Base-by-base conservation (phyloP, 2,329 filamentous ascomycete genomes). In the Teratosphaeria nubilosa region DNA sequence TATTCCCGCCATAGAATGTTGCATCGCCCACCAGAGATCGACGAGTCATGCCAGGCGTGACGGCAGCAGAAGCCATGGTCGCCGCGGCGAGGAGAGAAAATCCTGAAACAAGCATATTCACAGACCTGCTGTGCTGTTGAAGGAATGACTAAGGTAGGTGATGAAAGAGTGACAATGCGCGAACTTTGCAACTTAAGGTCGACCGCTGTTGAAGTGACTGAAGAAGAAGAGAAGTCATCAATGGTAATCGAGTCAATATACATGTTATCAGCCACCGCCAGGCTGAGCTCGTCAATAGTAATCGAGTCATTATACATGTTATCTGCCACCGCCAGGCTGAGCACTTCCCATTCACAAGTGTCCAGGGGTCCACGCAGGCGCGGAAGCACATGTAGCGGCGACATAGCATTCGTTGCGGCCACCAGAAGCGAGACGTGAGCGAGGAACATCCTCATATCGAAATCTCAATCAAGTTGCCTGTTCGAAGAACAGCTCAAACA, bases 1-100 rank as follows among this genome's bases (percentile, higher is more conserved):
- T 60, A 30, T 69, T 68, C 27, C 67, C 67, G 37, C 66, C 66
- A 56, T 68, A 66, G 58, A 58, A 66, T 27, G 64, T 66, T 10
- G 64, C 64, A 25, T 63, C 32, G 50, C 64, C 65, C 45, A 61
- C 60, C 25, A 63, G 57, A 22, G 65, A 59, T 20, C 64, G 65
- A 30, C 68, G 67, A 30, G 52, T 57, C 57, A 59, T 58, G 31
- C 30, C 54, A 9, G 62, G 55, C 13, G 57, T 59, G 51, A 59
- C 58, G 16, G 60, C 60, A n/a, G 60, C 60, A 52, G 58, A 56
- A 14, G 58, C 57, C 37, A 51, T 53, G 2, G 54, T 50, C 5
- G 55, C 59, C 51, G 57, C 11, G 32, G 55, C 57, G 22, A 61
- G 32, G 41, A 59, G n/a, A 13, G 54, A 51, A 22, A 59, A 24